These are phyloP conservation scores for Ramichloridium luteum DNA, from an alignment of 2,329 filamentous ascomycete species.

Conservation along the genomic window DNA sequence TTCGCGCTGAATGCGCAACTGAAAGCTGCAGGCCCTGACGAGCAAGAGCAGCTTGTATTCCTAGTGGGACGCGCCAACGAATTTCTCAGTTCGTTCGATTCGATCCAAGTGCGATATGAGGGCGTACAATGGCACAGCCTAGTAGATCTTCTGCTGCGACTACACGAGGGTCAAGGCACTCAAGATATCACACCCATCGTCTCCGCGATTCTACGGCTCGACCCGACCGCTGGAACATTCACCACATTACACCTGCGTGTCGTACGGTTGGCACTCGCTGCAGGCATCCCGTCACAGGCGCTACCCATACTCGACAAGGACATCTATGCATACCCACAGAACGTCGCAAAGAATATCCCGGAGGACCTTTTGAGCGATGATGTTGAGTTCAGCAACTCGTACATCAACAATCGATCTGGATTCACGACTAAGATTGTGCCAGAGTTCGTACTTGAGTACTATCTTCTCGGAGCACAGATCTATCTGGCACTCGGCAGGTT, in stretches of 20 bases:
- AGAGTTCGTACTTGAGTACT: conserved; percentile 43
- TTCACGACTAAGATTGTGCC: conserved; percentile 43
- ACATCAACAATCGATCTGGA: conserved; percentile 47
- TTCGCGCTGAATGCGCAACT: conserved; percentile 36
- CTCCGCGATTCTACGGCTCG: conserved; percentile 50
- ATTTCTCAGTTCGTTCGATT: conserved; percentile 40
- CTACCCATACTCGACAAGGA: conserved; percentile 51
- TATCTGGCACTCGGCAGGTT: conserved; percentile 34
- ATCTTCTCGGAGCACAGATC: conserved; percentile 37
- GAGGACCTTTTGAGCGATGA: conserved; percentile 31
- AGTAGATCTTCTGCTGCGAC: conserved; percentile 23
- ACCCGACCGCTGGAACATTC: conserved; percentile 54
- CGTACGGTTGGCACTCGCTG: conserved; percentile 44
- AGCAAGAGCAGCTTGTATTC: conserved; percentile 26
- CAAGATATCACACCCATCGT: conserved; percentile 29
- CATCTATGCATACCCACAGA: conserved; percentile 51
- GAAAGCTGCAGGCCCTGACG: conserved; percentile 11
- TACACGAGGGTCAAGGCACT: neutral
- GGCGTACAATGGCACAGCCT: conserved; percentile 37
- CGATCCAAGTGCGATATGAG: conserved; percentile 43
- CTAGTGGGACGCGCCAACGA: conserved; percentile 37
- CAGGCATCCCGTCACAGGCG: conserved; percentile 41
- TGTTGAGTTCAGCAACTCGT: conserved; percentile 37
- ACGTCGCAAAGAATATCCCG: conserved; percentile 23
- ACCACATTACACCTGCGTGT: conserved; percentile 51